Evolutionary conservation across 176 grass and related monocot genomes (phyloP), one percentile per base, ranked within the genome.

Genomic region (Triticum timopheevii): DNA sequence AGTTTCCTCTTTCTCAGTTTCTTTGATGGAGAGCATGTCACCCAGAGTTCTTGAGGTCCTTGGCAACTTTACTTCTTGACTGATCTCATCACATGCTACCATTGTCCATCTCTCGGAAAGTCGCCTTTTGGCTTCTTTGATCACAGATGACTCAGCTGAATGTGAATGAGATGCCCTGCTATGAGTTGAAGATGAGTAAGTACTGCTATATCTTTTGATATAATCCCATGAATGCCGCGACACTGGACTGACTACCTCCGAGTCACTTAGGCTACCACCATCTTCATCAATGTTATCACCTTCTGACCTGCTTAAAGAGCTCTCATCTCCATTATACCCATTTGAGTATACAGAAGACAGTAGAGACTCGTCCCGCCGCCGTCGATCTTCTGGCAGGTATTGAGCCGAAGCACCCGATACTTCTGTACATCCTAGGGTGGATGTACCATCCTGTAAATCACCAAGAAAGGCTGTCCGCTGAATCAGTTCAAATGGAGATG

Each of bases 11-110:
- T 91, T 96, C 71, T 90, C 91, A 45, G 86, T 23, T 65, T 82
- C 94, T 77, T 65, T 87, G 86, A 96, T 77, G 19, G 90, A 86
- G 87, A 99, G 94, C 90, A 99, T 96, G 80, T 99, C 94, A 63
- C 94, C 97, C 71, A 99, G 90, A 88, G 94, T 99, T 76, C 92
- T 96, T 27, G 94, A 96, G 80, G 85, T 94, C 82, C 97, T 96
- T 10, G 82, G 92, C 16, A 96, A 76, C 23, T 85, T 47, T 65
- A 88, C 56, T 78, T 92, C 89, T 64, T 93, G 89, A 22, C 58
- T 80, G 17, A 80, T 78, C 77, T 90, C 93, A 90, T 90, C 86
- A 76, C 81, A 91, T 78, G 92, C 79, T 81, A 94, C 90, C 22
- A 76, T 84, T 61, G 93, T 80, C 94, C 94, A 99, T 82, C 97